These are phyloP conservation scores for Trichophyton verrucosum DNA, from an alignment of 2,329 filamentous ascomycete genomes.

Conservation along the genomic window DNA sequence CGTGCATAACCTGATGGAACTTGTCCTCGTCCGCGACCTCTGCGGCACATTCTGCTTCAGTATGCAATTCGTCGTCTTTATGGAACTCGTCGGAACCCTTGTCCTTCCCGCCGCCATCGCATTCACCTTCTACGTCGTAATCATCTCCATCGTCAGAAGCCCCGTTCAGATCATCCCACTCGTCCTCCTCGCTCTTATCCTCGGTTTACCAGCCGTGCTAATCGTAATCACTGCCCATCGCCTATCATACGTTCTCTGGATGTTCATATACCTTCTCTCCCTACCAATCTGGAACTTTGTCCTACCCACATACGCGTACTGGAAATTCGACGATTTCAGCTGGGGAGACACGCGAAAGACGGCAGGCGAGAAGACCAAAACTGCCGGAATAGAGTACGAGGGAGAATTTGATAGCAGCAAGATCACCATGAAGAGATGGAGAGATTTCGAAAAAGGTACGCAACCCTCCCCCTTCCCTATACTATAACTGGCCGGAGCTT, in stretches of 20 bases:
- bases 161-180: constrained; percentile 81
- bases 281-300: constrained; percentile 97
- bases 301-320: constrained; percentile 86
- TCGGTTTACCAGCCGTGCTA: constrained; percentile 82
- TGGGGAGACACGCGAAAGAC: constrained; percentile 98
- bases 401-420: constrained; percentile 97
- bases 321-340: constrained; percentile 99
- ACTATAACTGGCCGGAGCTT: not conserved
- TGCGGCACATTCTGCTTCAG: constrained; percentile 99
- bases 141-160: constrained; percentile 67
- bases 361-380: constrained; percentile 76
- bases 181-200: constrained; percentile 74
- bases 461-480: not conserved
- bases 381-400: constrained; percentile 73
- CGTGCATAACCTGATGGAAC: constrained; percentile 95
- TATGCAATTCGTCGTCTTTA: constrained; percentile 97
- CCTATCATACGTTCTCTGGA: constrained; percentile 86
- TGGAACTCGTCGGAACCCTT: constrained; percentile 87
- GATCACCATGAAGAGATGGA: constrained; percentile 99
- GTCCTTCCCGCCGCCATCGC: constrained; percentile 92
- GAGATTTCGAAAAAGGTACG: constrained; percentile 75
- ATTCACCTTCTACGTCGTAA: constrained; percentile 90
- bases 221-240: constrained; percentile 91
- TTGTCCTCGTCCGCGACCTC: constrained; percentile 85
- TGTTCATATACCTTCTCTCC: constrained; percentile 87